These are phyloP conservation scores for Tylopilus sp. DNA, from an alignment of 768 basidiomycete genomes.

Conservation along the genomic window DNA sequence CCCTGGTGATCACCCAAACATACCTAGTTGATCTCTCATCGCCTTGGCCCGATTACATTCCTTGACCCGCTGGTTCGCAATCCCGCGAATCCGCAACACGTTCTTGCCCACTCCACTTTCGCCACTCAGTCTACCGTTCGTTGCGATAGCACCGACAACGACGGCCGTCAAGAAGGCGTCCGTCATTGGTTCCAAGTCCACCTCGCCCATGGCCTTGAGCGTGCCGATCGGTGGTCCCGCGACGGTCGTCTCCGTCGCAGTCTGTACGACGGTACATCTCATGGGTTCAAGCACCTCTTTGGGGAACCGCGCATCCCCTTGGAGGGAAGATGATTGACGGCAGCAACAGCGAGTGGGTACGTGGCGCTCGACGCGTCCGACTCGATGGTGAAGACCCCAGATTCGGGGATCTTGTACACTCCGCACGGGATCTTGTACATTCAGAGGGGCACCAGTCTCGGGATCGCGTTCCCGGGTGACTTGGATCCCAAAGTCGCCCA, in stretches of 20 bases:
- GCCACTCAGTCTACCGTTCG: conserved; percentile 47
- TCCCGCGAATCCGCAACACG: conserved; percentile 84
- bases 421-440: conserved; percentile 89
- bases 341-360: conserved; percentile 95
- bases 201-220: conserved; percentile 54
- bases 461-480: conserved; percentile 66
- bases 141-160: conserved; percentile 84
- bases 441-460: conserved; percentile 55
- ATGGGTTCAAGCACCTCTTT: conserved; percentile 90
- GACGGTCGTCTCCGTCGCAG: conserved; percentile 85
- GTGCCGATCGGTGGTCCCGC: conserved; percentile 86
- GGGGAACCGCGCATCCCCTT: conserved; percentile 97
- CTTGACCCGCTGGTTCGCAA: conserved; percentile 97
- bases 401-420: conserved; percentile 69
- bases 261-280: conserved; percentile 92
- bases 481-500: conserved; percentile 84
- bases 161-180: conserved; percentile 95
- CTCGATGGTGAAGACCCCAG: conserved; percentile 78
- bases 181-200: conserved; percentile 99
- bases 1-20: conserved; percentile 15
- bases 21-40: conserved; percentile 95
- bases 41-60: conserved; percentile 96
- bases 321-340: conserved; percentile 87
- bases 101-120: conserved; percentile 29
- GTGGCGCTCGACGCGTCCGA: conserved; percentile 95